Conservation (phyloP, 2,329 filamentous ascomycete species). For the Didymella segeticola region DNA sequence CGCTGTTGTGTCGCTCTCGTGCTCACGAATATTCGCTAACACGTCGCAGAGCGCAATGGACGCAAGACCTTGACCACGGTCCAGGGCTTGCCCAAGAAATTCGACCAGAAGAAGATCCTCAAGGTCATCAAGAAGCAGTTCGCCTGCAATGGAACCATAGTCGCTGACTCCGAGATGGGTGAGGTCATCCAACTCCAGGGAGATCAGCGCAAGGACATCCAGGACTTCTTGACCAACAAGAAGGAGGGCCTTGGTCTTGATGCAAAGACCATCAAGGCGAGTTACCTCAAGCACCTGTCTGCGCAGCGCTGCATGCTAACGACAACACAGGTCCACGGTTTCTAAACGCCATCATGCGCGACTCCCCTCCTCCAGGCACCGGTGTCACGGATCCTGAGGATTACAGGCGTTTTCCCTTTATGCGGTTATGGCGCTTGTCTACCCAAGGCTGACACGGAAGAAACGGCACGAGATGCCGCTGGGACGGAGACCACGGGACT, state of each 20-base stretch:
- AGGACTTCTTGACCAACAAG: constrained; percentile 96
- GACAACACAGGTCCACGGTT: constrained; percentile 42
- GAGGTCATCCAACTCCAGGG: constrained; percentile 99
- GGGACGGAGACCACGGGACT: constrained; percentile 7
- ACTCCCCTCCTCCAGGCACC: constrained; percentile 24
- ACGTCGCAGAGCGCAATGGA: constrained; percentile 91
- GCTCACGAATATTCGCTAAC: constrained; percentile 49
- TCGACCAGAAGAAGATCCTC: constrained; percentile 99
- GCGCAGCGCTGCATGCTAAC: background rate
- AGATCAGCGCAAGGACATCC: constrained; percentile 98
- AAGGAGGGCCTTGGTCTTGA: constrained; percentile 93
- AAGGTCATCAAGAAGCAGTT: constrained; percentile 99
- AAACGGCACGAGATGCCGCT: constrained; percentile 14
- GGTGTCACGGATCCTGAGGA: constrained; percentile 4
- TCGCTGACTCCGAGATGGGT: constrained; percentile 94
- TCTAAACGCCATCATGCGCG: constrained; percentile 33
- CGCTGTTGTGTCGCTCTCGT: constrained; percentile 1
- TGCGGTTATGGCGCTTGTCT: constrained; percentile 1
- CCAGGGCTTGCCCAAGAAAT: constrained; percentile 98
- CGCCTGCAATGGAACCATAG: constrained; percentile 99
- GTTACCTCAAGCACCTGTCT: constrained; percentile 4
- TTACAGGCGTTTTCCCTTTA: constrained; percentile 8
- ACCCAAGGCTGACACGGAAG: constrained; percentile 15
- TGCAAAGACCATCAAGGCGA: constrained; percentile 94
- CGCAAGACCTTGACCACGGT: constrained; percentile 99